These are phyloP conservation scores for Pythium oligandrum DNA, from an alignment of 352 stramenopile genomes.

Conservation along the genomic window DNA sequence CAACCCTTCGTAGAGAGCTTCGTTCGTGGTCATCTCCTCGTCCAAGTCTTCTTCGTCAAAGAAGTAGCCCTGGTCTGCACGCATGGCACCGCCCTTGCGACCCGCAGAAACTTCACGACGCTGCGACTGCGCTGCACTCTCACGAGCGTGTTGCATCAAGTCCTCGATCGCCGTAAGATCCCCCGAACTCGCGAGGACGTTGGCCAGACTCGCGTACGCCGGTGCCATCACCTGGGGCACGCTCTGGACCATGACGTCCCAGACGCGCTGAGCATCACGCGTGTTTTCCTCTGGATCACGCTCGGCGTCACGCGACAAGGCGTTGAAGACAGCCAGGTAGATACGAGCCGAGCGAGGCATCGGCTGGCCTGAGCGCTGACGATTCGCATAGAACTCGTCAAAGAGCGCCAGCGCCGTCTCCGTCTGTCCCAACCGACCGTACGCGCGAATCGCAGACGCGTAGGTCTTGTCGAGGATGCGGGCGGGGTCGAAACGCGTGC, in stretches of 20 bases:
- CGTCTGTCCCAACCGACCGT: conserved; percentile 63
- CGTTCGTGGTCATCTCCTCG: not conserved
- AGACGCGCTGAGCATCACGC: conserved; percentile 63
- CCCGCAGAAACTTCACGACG: not conserved
- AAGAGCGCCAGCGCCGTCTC: conserved; percentile 65
- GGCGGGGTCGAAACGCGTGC: conserved; percentile 29
- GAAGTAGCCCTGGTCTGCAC: not conserved
- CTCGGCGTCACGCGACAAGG: conserved; percentile 60
- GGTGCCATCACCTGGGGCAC: conserved; percentile 62
- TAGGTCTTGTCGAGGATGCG: conserved; percentile 57
- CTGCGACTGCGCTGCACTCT: conserved; percentile 7
- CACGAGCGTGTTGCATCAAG: conserved; percentile 52
- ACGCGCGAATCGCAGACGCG: conserved; percentile 58
- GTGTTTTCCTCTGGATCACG: conserved; percentile 66
- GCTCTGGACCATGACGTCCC: conserved; percentile 66
- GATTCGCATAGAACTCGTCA: conserved; percentile 55
- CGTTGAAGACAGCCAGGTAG: conserved; percentile 80
- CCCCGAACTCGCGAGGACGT: conserved; percentile 72
- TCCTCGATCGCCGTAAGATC: conserved; percentile 64
- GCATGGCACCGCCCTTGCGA: not conserved
- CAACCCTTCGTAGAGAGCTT: conserved; percentile 12
- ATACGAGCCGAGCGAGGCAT: conserved; percentile 44
- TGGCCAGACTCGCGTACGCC: conserved; percentile 77
- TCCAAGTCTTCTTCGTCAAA: not conserved
- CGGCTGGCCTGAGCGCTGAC: conserved; percentile 14